Evolutionary conservation across 1,284 basidiomycete genomes (phyloP), one percentile per base, ranked within the genome.

Genomic region (Lentinula novae-zelandiae): DNA sequence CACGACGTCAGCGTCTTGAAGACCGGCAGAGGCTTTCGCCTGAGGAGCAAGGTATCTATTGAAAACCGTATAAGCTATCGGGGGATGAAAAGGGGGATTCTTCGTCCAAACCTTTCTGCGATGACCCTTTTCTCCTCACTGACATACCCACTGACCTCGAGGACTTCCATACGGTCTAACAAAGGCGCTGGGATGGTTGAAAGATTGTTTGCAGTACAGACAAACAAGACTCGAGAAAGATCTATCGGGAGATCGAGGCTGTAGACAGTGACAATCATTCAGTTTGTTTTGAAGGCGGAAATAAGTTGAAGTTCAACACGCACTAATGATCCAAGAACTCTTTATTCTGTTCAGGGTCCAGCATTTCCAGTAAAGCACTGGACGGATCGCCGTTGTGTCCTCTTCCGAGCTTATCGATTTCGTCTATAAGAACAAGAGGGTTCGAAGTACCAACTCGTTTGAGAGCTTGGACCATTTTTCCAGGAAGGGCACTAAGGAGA

Each of bases 361-460:
- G 80, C 95, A 98, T 98, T 77, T 99, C 96, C 50, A 99, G 78
- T 57, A 99, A 74, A 0, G 96, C 96, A 65, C 93, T 95, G 0
- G 93, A 86, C 3, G 97, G 97, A 73, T 99, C 97, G 2, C 96
- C 96, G 68, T 98, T 97, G 71, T 93, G 89, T 0, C 95, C 93
- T 27, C 93, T 82, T n/a, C 95, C 95, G 64, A 99, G 95, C 83
- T 99, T 99, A 81, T 99, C 96, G 27, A 99, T 93, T 74, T 99
- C 96, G 70, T 99, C 96, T 66, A 99, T 98, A 55, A 99, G 78
- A 17, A 96, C 93, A 17, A 99, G 82, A 0, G 96, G 96, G 73
- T 99, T 99, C 78, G 98, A 96, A 3, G 94, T 96, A 38, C 94
- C 94, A 13, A 98, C 95, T 64, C 96, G 90, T 78, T 98, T 98